Base-by-base conservation (phyloP, 352 stramenopile genomes). In the Pythium grandisporangium region DNA sequence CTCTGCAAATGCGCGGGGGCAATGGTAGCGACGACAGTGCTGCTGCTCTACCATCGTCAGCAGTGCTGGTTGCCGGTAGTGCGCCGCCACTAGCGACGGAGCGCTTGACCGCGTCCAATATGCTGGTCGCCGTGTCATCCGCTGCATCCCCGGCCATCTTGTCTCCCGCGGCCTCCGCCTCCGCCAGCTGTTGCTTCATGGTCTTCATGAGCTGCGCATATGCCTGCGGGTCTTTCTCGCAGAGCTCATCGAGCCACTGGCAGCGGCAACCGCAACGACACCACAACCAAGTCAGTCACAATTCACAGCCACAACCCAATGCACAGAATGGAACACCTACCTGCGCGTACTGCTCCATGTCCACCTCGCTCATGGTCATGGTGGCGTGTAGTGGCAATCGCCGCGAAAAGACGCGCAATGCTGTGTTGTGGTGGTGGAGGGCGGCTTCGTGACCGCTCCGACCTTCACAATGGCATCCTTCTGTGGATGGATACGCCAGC, bases 301-400 rank as follows among this genome's bases (percentile, higher is more conserved):
- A 41, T 17, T 21, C 30, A 21, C 36, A 22, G 2, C 16, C 5
- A 21, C 22, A 42, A 4, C 14, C 24, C 33, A 17, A 7, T 20
- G 4, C n/a, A 11, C 41, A 27, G n/a, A 12, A 14, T 26, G 10
- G 2, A 5, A 1, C 20, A 54, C 59, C 27, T 71, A 88, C 77
- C 53, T 88, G 56, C 0, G 64, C 66, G 37, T 86, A 91, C 42
- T 86, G 63, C 72, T 83, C 70, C 58, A 88, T 73, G 22, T 63
- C 50, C 13, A 54, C 70, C 20, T 79, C 63, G 26, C 80, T 63
- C 61, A 84, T 83, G n/a, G 54, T 37, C 7, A 36, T 30, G 26
- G 48, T 47, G n/a, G 27, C 13, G n/a, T n/a, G n/a, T n/a, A n/a
- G 11, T 35, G 3, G 19, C 16, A 25, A 29, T 22, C 14, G 22